Evolutionary conservation across 371 early-diverging fungal species (phyloP).

Genomic region (Thermomucor indicae-seudaticae): DNA sequence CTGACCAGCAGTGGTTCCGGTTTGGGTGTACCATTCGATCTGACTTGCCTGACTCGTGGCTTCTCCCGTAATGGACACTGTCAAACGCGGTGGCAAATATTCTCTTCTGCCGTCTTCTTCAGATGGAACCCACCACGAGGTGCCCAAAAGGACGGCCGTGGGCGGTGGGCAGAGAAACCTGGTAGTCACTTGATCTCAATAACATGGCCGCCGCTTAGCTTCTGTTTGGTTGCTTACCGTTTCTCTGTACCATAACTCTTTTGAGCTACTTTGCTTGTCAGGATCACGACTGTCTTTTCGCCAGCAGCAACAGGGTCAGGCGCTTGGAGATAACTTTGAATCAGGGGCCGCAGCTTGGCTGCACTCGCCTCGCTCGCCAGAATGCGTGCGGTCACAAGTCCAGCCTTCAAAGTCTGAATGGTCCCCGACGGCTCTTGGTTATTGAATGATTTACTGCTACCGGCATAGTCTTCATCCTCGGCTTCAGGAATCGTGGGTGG

Average conservation of each 20-base stretch:
- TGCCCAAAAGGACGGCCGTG: constrained; percentile 70
- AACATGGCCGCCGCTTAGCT: neutral
- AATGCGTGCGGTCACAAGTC: constrained; percentile 18
- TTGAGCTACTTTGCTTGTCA: constrained; percentile 80
- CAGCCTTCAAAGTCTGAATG: constrained; percentile 12
- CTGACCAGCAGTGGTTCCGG: constrained; percentile 27
- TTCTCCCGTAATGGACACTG: constrained; percentile 47
- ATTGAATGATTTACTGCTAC: neutral
- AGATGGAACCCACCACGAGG: constrained; percentile 51
- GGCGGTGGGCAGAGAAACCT: constrained; percentile 82
- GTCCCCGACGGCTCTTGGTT: constrained; percentile 1
- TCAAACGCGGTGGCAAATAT: constrained; percentile 26
- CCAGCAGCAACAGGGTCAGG: constrained; percentile 61
- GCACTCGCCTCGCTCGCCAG: constrained; percentile 14
- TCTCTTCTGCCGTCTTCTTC: neutral
- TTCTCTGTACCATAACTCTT: constrained; percentile 86
- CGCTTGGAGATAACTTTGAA: constrained; percentile 38
- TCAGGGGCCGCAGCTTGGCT: constrained; percentile 21
- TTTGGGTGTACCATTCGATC: constrained; percentile 38
- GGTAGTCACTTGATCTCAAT: neutral
- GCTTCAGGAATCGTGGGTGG: constrained; percentile 21
- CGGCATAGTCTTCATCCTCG: constrained; percentile 14
- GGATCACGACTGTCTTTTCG: constrained; percentile 66
- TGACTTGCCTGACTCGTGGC: constrained; percentile 34
- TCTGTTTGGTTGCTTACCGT: constrained; percentile 49